Evolutionary conservation across 2,329 filamentous ascomycete genomes (phyloP).

Genomic region (Claviceps quebecensis): DNA sequence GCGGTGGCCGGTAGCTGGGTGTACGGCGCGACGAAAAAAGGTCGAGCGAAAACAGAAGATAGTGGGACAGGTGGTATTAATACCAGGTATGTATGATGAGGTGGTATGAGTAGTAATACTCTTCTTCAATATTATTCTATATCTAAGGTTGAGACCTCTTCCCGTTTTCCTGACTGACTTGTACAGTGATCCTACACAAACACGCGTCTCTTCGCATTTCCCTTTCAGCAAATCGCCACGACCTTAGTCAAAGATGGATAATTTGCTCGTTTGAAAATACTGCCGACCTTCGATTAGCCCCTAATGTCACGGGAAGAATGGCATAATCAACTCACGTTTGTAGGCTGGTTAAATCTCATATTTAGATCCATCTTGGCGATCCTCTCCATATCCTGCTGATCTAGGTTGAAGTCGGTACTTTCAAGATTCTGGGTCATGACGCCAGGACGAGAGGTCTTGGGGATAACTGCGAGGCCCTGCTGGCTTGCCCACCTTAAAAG

Average conservation of each 20-base stretch:
- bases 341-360: constrained; percentile 65
- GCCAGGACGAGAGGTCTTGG: constrained; percentile 49
- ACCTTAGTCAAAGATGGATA: constrained; percentile 3
- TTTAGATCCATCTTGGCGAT: constrained; percentile 52
- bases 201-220: not conserved
- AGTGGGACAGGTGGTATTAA: too few species aligned
- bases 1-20: too few species aligned
- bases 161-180: not conserved
- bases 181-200: not conserved
- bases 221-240: not conserved
- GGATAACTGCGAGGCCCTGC: constrained; percentile 66
- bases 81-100: too few species aligned
- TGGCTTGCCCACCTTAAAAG: constrained; percentile 81
- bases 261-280: constrained; percentile 3
- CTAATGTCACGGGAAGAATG: too few species aligned
- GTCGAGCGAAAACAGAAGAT: too few species aligned
- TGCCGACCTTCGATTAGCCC: not conserved
- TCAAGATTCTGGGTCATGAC: constrained; percentile 53
- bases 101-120: too few species aligned
- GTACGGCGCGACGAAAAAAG: too few species aligned
- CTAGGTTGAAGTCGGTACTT: constrained; percentile 51
- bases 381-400: constrained; percentile 48
- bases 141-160: too few species aligned
- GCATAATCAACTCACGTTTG: constrained; percentile 37
- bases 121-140: too few species aligned